Evolutionary conservation across 768 basidiomycete species (phyloP), one percentile per base, ranked within the genome.

Genomic region (Fistulinella prunicolor): DNA sequence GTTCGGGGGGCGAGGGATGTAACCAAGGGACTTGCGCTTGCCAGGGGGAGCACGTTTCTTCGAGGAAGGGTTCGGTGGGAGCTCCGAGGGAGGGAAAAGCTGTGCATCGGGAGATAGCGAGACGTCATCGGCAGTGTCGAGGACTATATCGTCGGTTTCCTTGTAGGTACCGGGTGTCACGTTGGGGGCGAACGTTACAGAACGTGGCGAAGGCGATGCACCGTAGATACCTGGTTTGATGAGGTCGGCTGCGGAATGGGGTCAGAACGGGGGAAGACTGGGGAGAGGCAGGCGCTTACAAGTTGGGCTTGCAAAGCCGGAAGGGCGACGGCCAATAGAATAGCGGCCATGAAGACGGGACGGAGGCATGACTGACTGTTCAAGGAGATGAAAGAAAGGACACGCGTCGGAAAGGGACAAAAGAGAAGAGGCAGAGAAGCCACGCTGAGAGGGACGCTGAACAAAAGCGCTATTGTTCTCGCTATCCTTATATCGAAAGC

Each of bases 171-270:
- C 70, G 1, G 81, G 81, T 0, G 81, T 82, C 21, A 82, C 70
- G 51, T 82, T 82, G 32, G 81, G 81, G 1, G 82, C 82, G 41
- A 85, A 85, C 0, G 79, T 81, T 22, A 85, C 78, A 5, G 72
- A 68, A 1, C 74, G 71, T n/a, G 76, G 69, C 0, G 75, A 69
- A 0, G 70, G 62, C 3, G 73, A 59, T 7, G 63, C 57, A 22
- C 79, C 79, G 41, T 83, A 82, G 47, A 73, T 73, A 14, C 80
- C 81, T 4, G 81, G 66, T 54, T 78, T 82, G 45, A 76, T 74
- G 23, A 73, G 70, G 29, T 49, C 54, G 49, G 60, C 60, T 67
- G 62, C 66, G 49, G 17, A 40, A 40, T 22, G 41, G 23, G 16
- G 26, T 17, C 9, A 23, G 32, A 9, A 3, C 20, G 0, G 23